Base-by-base conservation (phyloP, 192 early-diverging fungal genomes). In the Diversispora eburnea region DNA sequence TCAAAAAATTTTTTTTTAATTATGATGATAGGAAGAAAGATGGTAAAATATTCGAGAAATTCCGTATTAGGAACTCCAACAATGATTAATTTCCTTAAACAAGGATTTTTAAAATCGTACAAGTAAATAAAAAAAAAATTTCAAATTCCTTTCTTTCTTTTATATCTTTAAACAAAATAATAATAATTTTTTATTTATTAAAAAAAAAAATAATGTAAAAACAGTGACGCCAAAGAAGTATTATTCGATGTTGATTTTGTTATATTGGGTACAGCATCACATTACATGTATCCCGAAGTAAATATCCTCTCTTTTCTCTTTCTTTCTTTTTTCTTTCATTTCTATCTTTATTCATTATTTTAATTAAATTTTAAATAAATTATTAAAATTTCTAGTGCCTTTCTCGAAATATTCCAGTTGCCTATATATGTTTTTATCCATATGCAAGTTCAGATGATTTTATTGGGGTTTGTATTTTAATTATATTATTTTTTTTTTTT, bases 251-350 rank as follows among this genome's bases (percentile, higher is more conserved):
- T 66, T 3, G 64, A 66, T 9, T 66, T 66, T 47, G 64, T 66
- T 22, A 46, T 66, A 6, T 39, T 66, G 4, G 64, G 64, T n/a
- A 66, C 46, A 5, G 64, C 45, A 12, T 45, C 46, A 66, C 17
- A n/a, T 12, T 66, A 66, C 10, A 66, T 66, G 64, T 66, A 66
- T 15, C 64, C 64, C 3, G 64, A 66, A 5, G 64, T 66, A 66
- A 63, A 41, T 1, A 41, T 17, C 41, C 7, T 4, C 7, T 41
- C 42, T 12, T 39, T 60, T 33, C 39, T 10, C 8, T 22, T n/a
- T n/a, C 17, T 7, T 2, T 62, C 33, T 13, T 62, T 17, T 15
- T 8, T 15, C 13, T 62, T 15, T 41, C 17, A 17, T 13, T 39
- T 39, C 9, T 39, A 13, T 2, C 25, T 33, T 51, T 51, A 6